Conservation (phyloP, 108 stramenopile species). For the Cyclotella choctawhatcheeana region DNA sequence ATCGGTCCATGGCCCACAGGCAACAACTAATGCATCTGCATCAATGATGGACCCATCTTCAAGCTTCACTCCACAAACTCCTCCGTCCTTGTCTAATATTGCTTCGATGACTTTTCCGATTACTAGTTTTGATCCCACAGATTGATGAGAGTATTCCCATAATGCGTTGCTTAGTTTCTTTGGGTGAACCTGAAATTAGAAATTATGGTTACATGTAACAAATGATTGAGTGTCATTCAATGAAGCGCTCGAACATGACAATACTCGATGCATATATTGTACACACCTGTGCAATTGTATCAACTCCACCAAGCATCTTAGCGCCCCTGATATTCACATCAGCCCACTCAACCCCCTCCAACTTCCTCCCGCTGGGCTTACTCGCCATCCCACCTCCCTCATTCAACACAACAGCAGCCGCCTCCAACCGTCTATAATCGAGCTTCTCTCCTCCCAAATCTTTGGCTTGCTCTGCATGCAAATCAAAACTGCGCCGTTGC, state of each 20-base stretch:
- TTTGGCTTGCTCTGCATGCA: constrained; percentile 70
- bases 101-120: constrained; percentile 49
- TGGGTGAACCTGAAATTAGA: constrained; percentile 56
- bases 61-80: constrained; percentile 41
- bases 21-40: constrained; percentile 57
- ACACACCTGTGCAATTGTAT: constrained; percentile 71
- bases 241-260: background rate
- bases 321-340: constrained; percentile 54
- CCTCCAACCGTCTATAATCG: constrained; percentile 66
- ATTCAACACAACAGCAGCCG: constrained; percentile 51
- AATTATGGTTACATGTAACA: background rate
- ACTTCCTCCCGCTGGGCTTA: constrained; percentile 43
- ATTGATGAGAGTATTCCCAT: constrained; percentile 45
- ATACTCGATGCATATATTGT: background rate
- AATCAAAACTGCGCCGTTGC: constrained; percentile 64
- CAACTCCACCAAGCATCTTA: constrained; percentile 43
- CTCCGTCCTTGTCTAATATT: constrained; percentile 26
- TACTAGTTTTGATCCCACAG: constrained; percentile 46
- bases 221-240: background rate
- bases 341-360: constrained; percentile 58
- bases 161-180: constrained; percentile 57
- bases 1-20: constrained; percentile 68
- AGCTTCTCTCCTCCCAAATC: constrained; percentile 49
- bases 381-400: constrained; percentile 19
- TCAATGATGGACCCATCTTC: constrained; percentile 55